Evolutionary conservation across 768 basidiomycete genomes (phyloP), one percentile per base, ranked within the genome.

Genomic region (Sutorius australiensis): DNA sequence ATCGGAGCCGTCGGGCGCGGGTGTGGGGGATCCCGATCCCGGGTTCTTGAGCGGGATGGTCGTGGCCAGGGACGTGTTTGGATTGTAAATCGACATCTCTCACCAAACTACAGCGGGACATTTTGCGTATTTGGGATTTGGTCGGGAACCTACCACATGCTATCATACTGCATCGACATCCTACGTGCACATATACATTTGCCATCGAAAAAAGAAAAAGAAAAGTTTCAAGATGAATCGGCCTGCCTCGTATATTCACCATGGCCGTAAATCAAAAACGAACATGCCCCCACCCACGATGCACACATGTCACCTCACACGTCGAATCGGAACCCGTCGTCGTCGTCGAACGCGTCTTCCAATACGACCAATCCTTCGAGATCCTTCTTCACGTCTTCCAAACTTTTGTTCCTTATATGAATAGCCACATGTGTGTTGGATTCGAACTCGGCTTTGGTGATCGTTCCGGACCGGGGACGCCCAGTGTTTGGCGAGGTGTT

Each of bases 341-440:
- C 60, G 0, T 62, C 62, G 21, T 59, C 61, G 9, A 65, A 67
- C 21, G 39, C 61, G 30, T 65, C 65, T 16, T 57, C 67, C 19
- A 71, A 63, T 37, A 69, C 65, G 58, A 68, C 54, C 38, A 65
- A 46, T 16, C 59, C 64, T 40, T 70, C 65, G 27, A 70, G 67
- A 14, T 61, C 60, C 47, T 67, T 70, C 55, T 63, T 69, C 46
- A 67, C 65, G 27, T 65, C 63, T 49, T 62, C 62, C 34, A 70
- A n/a, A 36, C 66, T 58, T 7, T 54, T 64, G 31, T 50, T 68
- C 40, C 57, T 36, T 2, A 61, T 51, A 14, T 59, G 58, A 16
- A 58, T 33, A 9, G 43, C 58, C 27, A 55, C 30, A 40, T 64
- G 67, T 3, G 56, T 52, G 40, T 64, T 62, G 14, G 62, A 53